Evolutionary conservation across 805 yeast species (phyloP).

Genomic region (Saturnispora mendoncae): DNA sequence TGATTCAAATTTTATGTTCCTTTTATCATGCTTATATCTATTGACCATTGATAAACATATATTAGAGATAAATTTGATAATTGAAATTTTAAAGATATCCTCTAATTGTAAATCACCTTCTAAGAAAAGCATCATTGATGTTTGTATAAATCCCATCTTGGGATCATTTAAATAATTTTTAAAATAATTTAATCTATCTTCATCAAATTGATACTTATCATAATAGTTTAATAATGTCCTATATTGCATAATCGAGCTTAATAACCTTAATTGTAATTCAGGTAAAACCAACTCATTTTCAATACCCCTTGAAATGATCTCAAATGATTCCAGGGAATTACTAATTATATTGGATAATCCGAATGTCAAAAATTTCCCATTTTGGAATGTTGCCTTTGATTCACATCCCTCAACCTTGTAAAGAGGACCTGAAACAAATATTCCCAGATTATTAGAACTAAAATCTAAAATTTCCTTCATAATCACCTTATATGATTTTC

Average conservation of each 20-base stretch:
- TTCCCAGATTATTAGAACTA: not conserved
- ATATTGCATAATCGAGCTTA: slow-evolving; percentile 37
- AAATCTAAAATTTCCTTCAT: slow-evolving; percentile 18
- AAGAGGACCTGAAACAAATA: slow-evolving; percentile 3
- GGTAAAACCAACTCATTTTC: slow-evolving; percentile 3
- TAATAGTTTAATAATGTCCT: slow-evolving; percentile 25
- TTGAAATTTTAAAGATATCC: slow-evolving; percentile 24
- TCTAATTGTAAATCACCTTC: slow-evolving; percentile 38
- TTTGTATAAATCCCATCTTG: slow-evolving; percentile 32
- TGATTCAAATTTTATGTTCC: slow-evolving; percentile 19
- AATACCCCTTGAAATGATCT: slow-evolving; percentile 41
- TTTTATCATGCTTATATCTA: slow-evolving; percentile 13
- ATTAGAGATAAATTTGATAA: slow-evolving; percentile 19
- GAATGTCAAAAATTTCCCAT: slow-evolving; percentile 14
- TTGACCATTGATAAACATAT: slow-evolving; percentile 18
- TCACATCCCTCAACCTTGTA: slow-evolving; percentile 1
- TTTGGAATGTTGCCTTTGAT: slow-evolving; percentile 13
- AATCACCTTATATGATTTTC: slow-evolving; percentile 14
- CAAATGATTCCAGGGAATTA: slow-evolving; percentile 48
- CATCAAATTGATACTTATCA: slow-evolving; percentile 9
- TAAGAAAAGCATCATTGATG: slow-evolving; percentile 32
- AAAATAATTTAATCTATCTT: slow-evolving; percentile 13
- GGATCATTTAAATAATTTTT: slow-evolving; percentile 23
- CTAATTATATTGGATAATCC: slow-evolving; percentile 29
- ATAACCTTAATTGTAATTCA: slow-evolving; percentile 22